Evolutionary conservation across 2,329 filamentous ascomycete species (phyloP).

Genomic region (Zymoseptoria crescenta): DNA sequence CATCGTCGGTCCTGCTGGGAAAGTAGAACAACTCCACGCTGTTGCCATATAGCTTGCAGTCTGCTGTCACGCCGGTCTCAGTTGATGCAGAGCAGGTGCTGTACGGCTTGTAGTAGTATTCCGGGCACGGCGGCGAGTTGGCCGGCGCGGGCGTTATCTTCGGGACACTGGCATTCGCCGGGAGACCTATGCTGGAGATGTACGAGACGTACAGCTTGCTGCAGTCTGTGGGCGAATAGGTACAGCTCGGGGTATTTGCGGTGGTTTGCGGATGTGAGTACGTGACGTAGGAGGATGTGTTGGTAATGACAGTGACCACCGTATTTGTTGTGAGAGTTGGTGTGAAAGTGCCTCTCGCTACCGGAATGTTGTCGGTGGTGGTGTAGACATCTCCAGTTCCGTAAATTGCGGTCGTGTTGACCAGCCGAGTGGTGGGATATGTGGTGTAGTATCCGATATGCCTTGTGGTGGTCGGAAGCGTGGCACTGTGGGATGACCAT

Average conservation of each 20-base stretch:
- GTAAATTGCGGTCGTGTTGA: slow-evolving; percentile 7
- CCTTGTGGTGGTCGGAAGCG: not conserved
- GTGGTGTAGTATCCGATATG: not conserved
- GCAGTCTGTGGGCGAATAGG: slow-evolving; percentile 9
- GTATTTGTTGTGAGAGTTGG: slow-evolving; percentile 7
- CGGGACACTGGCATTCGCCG: slow-evolving; percentile 11
- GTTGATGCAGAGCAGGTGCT: slow-evolving; percentile 4
- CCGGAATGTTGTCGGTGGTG: slow-evolving; percentile 9
- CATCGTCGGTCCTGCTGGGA: slow-evolving; percentile 5
- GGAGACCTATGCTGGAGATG: slow-evolving; percentile 14
- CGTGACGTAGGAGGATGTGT: not conserved
- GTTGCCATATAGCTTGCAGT: slow-evolving; percentile 13
- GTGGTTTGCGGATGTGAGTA: not conserved
- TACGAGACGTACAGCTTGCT: slow-evolving; percentile 15
- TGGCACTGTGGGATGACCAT: not conserved
- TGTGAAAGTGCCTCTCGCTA: slow-evolving; percentile 14
- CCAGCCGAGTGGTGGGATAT: not conserved
- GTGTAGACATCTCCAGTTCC: slow-evolving; percentile 18
- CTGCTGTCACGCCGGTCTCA: not conserved
- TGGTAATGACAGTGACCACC: slow-evolving; percentile 9
- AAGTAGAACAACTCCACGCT: slow-evolving; percentile 19
- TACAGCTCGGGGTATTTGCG: slow-evolving; percentile 3
- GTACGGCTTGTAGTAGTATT: slow-evolving; percentile 10
- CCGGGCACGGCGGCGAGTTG: slow-evolving; percentile 15
- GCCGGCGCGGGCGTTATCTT: slow-evolving; percentile 14